phyloP scores from a whole-genome alignment of 2,329 filamentous ascomycete genomes.

The Colletotrichum sidae region DNA sequence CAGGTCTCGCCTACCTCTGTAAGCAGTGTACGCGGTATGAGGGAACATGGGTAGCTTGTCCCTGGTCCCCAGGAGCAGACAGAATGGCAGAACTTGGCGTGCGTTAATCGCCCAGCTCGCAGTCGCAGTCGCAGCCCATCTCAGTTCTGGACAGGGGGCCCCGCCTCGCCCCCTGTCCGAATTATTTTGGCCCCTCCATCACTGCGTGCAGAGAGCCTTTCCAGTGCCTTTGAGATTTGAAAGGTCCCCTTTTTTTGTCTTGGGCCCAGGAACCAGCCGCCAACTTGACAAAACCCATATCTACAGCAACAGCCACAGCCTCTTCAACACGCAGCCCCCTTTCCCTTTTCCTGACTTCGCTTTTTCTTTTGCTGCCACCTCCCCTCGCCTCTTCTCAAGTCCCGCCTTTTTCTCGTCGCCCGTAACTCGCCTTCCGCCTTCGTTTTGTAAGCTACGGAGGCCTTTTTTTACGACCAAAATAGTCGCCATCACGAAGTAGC shows the following conservation, averaged over 20 bases:
- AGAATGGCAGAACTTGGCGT: too few species aligned
- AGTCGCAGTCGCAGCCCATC: neutral
- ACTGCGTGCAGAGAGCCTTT: conserved; percentile 26
- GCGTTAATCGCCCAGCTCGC: too few species aligned
- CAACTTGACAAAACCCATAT: conserved; percentile 35
- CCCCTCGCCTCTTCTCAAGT: conserved; percentile 1
- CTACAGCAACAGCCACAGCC: conserved; percentile 37
- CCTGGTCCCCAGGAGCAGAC: too few species aligned
- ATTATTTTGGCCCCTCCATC: conserved; percentile 56
- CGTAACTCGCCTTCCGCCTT: neutral
- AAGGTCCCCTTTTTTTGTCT: conserved; percentile 31
- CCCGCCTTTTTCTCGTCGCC: neutral
- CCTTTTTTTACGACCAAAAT: neutral
- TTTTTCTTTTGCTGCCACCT: conserved; percentile 21
- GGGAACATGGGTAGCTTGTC: too few species aligned
- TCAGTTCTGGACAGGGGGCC: conserved; percentile 30
- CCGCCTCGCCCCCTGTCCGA: conserved; percentile 32
- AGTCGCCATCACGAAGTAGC: neutral
- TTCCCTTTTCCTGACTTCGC: conserved; percentile 5
- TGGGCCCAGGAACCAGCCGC: neutral
- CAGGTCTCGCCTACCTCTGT: too few species aligned
- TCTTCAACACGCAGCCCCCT: conserved; percentile 1
- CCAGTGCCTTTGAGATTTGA: too few species aligned
- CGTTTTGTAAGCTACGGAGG: neutral
- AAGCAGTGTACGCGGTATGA: too few species aligned